These are phyloP conservation scores for Cytospora leucostoma DNA, from an alignment of 2,329 filamentous ascomycete genomes.

Conservation along the genomic window DNA sequence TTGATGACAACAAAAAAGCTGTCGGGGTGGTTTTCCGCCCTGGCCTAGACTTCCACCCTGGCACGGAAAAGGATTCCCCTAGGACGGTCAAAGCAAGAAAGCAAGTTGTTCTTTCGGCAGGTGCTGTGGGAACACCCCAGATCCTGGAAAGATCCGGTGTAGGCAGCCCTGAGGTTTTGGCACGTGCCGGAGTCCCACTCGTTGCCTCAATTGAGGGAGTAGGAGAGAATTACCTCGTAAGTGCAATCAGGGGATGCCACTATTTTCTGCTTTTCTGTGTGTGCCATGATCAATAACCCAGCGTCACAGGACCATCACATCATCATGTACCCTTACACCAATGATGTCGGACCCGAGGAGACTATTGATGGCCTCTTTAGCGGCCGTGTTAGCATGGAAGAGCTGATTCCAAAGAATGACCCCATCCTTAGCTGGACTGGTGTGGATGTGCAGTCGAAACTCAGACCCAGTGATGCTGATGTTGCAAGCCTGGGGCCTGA, in stretches of 20 bases:
- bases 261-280: too few species aligned
- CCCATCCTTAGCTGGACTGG: slow-evolving; percentile 32
- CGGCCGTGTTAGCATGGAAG: slow-evolving; percentile 8
- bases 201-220: slow-evolving; percentile 53
- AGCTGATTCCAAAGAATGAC: slow-evolving; percentile 28
- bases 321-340: slow-evolving; percentile 7
- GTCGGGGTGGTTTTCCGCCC: slow-evolving; percentile 52
- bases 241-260: too few species aligned
- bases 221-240: slow-evolving; percentile 46
- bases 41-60: slow-evolving; percentile 40
- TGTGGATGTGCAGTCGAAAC: slow-evolving; percentile 30
- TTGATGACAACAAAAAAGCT: slow-evolving; percentile 47
- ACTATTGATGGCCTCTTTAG: slow-evolving; percentile 3
- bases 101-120: slow-evolving; percentile 45
- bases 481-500: slow-evolving; percentile 30
- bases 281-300: too few species aligned
- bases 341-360: not conserved
- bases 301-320: too few species aligned
- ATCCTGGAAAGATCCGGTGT: slow-evolving; percentile 55
- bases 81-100: slow-evolving; percentile 48
- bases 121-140: slow-evolving; percentile 44
- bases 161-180: slow-evolving; percentile 48
- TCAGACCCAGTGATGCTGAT: slow-evolving; percentile 32
- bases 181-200: slow-evolving; percentile 48
- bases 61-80: slow-evolving; percentile 29